Evolutionary conservation across 768 basidiomycete species (phyloP), one percentile per base, ranked within the genome.

Genomic region (Rhizopogon salebrosus): DNA sequence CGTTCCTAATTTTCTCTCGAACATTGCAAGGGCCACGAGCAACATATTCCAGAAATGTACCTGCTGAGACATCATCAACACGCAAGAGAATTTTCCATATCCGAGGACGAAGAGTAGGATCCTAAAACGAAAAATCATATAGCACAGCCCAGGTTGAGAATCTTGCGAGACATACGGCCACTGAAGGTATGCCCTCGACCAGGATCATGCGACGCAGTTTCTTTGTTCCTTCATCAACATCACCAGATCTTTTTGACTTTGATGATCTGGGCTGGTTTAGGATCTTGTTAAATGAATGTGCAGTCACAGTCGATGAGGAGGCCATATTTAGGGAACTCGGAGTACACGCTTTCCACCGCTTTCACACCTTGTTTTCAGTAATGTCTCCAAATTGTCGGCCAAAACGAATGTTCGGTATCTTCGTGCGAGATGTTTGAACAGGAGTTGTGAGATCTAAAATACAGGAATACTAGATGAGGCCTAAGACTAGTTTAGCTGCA

Each of bases 41-140:
- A 34, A 93, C 89, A 69, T 92, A 92, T 58, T 81, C 73, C 48
- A 91, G 73, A 64, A 87, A 93, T 1, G 75, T 81, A 46, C 87
- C 83, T 3, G 87, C 79, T n/a, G 89, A 80, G 6, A 97, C 62
- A 18, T 87, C 85, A 52, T 86, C 83, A 0, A 97, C 85, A 39
- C 85, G 82, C 23, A 98, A 75, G 38, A 98, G 79, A 50, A 98
- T 87, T 70, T 95, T 97, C 95, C 95, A 98, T 75, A 92, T 87
- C 48, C 88, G 79, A 20, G 92, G 89, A 14, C 92, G 80, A n/a
- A 94, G 72, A n/a, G 85, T 86, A 13, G 85, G 72, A 57, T 92
- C 92, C 92, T 91, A 50, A 35, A 34, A 41, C 38, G 34, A 48
- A 48, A 10, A 2, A 49, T 62, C 29, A 56, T 29, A 41, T 20